phyloP scores from a whole-genome alignment of 208 protist genomes.

The Leishmania major region DNA sequence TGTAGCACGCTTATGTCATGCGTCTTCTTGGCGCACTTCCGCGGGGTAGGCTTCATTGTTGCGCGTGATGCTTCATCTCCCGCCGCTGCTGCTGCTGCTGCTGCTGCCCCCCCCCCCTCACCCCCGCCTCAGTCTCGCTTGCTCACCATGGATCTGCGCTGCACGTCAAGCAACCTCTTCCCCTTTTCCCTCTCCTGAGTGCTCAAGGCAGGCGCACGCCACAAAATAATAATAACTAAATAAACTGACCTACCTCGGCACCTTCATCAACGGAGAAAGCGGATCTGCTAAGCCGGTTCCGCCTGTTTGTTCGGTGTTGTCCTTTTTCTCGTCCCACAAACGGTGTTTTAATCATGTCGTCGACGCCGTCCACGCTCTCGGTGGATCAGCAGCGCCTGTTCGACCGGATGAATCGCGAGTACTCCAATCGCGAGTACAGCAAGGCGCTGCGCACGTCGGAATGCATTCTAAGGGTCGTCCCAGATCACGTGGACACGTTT shows the following conservation, averaged over 20 bases:
- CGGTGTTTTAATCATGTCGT: slow-evolving; percentile 6
- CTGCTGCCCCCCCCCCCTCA: neutral
- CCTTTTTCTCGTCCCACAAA: neutral
- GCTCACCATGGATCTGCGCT: neutral
- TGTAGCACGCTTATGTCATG: neutral
- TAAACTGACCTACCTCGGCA: neutral
- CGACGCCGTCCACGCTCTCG: slow-evolving; percentile 20
- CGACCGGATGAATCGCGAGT: slow-evolving; percentile 78
- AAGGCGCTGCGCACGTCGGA: slow-evolving; percentile 83
- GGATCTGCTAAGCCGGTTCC: neutral
- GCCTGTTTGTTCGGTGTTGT: neutral
- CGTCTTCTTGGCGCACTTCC: neutral
- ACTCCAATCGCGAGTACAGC: slow-evolving; percentile 78
- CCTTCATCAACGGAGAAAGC: neutral
- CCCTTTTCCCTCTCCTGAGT: neutral
- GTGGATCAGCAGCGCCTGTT: slow-evolving; percentile 69
- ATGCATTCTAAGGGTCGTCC: slow-evolving; percentile 61
- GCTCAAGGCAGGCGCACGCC: neutral
- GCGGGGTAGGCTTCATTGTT: neutral
- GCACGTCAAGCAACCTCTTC: neutral
- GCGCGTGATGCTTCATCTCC: no score
- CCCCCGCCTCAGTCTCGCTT: neutral
- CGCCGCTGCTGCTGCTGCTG: neutral
- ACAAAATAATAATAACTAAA: neutral
- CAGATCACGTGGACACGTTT: slow-evolving; percentile 81